Base-by-base conservation (phyloP, 306 rosid genomes). In the Luffa acutangula region DNA sequence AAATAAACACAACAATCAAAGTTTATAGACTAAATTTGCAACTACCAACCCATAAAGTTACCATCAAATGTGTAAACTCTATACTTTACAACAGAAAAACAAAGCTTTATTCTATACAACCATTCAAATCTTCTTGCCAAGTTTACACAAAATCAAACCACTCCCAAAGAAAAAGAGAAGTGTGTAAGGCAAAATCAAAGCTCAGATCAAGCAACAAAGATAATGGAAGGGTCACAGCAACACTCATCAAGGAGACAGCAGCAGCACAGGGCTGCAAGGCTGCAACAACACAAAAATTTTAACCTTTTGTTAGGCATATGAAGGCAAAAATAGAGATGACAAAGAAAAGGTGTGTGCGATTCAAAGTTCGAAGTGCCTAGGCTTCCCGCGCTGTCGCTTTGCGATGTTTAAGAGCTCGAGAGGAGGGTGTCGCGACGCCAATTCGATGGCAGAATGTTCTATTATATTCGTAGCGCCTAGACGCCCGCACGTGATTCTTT, bases 231-330 rank as follows among this genome's bases (percentile, higher is more conserved):
- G 78, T 92, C 97, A 76, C 95, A 92, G 86, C 97, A 92, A 31
- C 97, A 92, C 79, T 90, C 97, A 52, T 92, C 95, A 85, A 92
- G 31, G 33, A 90, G 89, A 80, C 94, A 92, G 63, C 97, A 92
- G 65, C 97, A 92, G 79, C 95, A 92, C 67, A 92, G 72, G 71
- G 97, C 97, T 75, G 97, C 95, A 73, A 92, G 80, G 85, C 95
- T 90, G 91, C 85, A 89, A 17, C 76, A 70, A 17, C 76, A 70
- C 25, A 70, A 20, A 20, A 70, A 11, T 63, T 4, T 45, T 21
- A 46, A 57, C n/a, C 20, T 25, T 7, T 3, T 74, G 12, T 48
- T 14, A 74, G 20, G 20, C 70, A 63, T 5, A 60, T 48, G 4
- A 0, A 4, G 3, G 4, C 14, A 4, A 11, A 60, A 60, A 60